Evolutionary conservation across 2,329 filamentous ascomycete species (phyloP).

Genomic region (Diaporthe citri): DNA sequence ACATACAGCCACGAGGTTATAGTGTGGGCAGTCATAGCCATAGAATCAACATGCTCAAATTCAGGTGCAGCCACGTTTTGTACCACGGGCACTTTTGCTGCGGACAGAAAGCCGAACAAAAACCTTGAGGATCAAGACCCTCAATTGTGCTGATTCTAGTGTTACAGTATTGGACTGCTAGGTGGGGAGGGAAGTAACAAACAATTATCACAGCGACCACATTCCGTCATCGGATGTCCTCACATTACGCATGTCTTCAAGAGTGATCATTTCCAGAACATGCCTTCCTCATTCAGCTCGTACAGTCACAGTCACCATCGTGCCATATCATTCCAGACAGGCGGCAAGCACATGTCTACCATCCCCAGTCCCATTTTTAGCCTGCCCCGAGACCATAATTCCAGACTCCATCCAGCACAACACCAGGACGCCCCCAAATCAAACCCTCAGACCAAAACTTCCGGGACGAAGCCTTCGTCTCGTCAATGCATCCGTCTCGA

Average conservation of each 20-base stretch:
- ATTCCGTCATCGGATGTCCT: not conserved
- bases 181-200: not conserved
- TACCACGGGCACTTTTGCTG: too few species aligned
- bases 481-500: not conserved
- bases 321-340: slow-evolving; percentile 7
- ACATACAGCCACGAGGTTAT: not conserved
- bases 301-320: slow-evolving; percentile 1
- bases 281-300: slow-evolving; percentile 20
- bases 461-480: not conserved
- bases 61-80: not conserved
- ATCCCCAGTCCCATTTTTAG: not conserved
- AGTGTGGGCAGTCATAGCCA: not conserved
- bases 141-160: not conserved
- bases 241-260: not conserved
- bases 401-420: slow-evolving; percentile 8
- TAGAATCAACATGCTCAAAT: not conserved
- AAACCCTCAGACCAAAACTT: not conserved
- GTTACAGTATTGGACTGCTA: not conserved
- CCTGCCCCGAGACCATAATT: not conserved
- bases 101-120: not conserved
- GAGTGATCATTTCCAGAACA: not conserved
- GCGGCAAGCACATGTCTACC: not conserved
- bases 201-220: not conserved
- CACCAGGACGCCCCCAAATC: not conserved
- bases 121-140: too few species aligned